Percentiles rank a stretch among this genome's conserved stretches.
Evolutionary conservation across 768 basidiomycete genomes (phyloP).

Genomic region (Suillus tomentosus): DNA sequence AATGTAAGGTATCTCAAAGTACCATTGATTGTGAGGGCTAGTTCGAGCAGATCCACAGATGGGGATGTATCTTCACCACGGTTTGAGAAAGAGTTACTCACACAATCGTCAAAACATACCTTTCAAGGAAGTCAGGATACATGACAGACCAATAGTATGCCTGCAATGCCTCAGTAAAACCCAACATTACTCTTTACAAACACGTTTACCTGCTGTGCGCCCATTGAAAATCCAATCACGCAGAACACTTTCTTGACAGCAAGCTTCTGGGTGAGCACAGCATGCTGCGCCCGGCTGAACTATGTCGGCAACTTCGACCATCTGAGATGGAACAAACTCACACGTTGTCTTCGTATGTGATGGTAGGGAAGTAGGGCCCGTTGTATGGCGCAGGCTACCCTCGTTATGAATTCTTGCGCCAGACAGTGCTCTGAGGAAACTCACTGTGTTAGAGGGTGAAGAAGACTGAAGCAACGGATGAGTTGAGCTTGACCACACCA

Average conservation of each 20-base stretch:
- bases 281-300: conserved; percentile 54
- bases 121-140: conserved; percentile 56
- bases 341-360: conserved; percentile 63
- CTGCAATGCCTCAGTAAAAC: conserved; percentile 26
- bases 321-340: conserved; percentile 24
- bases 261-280: conserved; percentile 50
- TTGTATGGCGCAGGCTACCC: conserved; percentile 55
- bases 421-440: not conserved
- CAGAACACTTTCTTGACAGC: conserved; percentile 46
- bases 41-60: conserved; percentile 60
- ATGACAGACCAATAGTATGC: conserved; percentile 59
- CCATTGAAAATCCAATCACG: conserved; percentile 62
- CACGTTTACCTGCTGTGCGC: conserved; percentile 46
- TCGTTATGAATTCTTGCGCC: conserved; percentile 6
- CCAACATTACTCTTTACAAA: not conserved
- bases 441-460: conserved; percentile 57
- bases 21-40: conserved; percentile 59
- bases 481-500: not conserved
- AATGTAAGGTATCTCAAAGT: conserved; percentile 11
- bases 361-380: conserved; percentile 57
- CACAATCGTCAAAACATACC: conserved; percentile 26
- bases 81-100: conserved; percentile 1
- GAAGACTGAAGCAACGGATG: conserved; percentile 44
- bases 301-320: not conserved
- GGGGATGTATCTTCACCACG: conserved; percentile 43